Percentiles rank a stretch among this genome's conserved stretches.
phyloP scores from a whole-genome alignment of 1,284 basidiomycete species.

The Moniliella sp. region DNA sequence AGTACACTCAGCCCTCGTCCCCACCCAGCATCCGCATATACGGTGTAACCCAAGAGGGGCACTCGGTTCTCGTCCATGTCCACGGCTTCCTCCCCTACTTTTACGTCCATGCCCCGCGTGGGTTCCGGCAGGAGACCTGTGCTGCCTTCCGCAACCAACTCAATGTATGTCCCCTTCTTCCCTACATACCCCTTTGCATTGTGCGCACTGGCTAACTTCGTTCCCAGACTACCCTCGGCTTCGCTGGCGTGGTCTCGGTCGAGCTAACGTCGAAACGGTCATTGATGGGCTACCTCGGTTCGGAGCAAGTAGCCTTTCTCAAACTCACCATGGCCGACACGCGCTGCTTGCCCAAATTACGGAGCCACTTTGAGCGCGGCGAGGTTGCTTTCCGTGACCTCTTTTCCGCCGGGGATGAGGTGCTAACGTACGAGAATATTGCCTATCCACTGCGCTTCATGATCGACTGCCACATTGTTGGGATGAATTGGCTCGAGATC shows the following conservation, averaged over 20 bases:
- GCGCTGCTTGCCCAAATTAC: constrained; percentile 17
- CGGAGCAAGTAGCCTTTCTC: constrained; percentile 26
- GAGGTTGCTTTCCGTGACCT: constrained; percentile 27
- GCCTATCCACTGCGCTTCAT: constrained; percentile 31
- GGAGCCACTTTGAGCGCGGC: constrained; percentile 26
- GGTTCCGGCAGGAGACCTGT: constrained; percentile 20
- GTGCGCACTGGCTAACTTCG: neutral
- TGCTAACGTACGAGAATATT: constrained; percentile 29
- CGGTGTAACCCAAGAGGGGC: constrained; percentile 19
- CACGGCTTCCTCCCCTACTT: constrained; percentile 31
- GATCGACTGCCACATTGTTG: constrained; percentile 30
- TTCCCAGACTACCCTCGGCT: constrained; percentile 10
- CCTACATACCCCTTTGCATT: neutral
- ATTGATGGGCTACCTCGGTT: constrained; percentile 26
- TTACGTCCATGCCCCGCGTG: constrained; percentile 25
- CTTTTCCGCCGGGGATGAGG: constrained; percentile 15
- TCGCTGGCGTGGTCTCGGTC: constrained; percentile 10
- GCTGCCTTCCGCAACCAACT: constrained; percentile 25
- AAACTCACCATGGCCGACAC: constrained; percentile 23
- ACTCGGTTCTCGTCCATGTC: constrained; percentile 30
- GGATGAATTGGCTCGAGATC: constrained; percentile 31
- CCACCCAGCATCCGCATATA: constrained; percentile 29
- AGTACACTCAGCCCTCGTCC: constrained; percentile 13
- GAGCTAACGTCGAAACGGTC: constrained; percentile 20
- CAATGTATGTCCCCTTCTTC: constrained; percentile 7